Evolutionary conservation across 345 rosid species (phyloP), one percentile per base, ranked within the genome.

Genomic region (Aquilaria yunnanensis): DNA sequence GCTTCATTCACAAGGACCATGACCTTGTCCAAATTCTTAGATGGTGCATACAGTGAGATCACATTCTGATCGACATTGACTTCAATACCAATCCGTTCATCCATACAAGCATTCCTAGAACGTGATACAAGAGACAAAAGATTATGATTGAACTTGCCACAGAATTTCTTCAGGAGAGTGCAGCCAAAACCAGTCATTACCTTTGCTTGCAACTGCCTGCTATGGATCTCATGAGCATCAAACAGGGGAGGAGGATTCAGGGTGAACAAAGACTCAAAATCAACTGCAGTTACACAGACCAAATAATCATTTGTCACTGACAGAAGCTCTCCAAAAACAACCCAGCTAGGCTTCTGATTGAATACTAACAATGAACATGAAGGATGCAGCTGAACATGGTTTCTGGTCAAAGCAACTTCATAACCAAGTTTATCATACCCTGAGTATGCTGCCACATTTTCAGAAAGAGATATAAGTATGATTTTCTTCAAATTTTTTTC

Each of bases 391-490:
- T 79, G 87, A 64, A 86, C 80, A 75, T 80, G 81, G 59, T 87
- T 90, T 43, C 96, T 85, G 55, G 85, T 85, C 80, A 65, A 68
- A 52, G 83, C 96, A 70, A 93, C 97, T 73, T 93, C 83, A 73
- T 86, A 93, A 67, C 98, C 98, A 62, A 90, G 87, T 59, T 75
- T 81, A 51, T 93, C 92, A 51, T 82, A 72, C 67, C 98, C 98
- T 65, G 90, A 76, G 71, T 83, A 90, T 92, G 86, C 81, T 6
- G 97, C 97, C 49, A 86, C 84, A 66, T 93, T 93, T 72, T 93
- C 96, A n/a, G 82, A 73, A 37, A 89, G 87, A 59, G 90, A 77
- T 66, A 83, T 83, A 23, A 93, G 91, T 68, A 87, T 81, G 53
- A 83, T 76, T 71, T 68, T 75, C 66, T 89, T 84, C 81, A 93